phyloP scores from a whole-genome alignment of 441 rosid genomes.

The Metrosideros polymorpha region DNA sequence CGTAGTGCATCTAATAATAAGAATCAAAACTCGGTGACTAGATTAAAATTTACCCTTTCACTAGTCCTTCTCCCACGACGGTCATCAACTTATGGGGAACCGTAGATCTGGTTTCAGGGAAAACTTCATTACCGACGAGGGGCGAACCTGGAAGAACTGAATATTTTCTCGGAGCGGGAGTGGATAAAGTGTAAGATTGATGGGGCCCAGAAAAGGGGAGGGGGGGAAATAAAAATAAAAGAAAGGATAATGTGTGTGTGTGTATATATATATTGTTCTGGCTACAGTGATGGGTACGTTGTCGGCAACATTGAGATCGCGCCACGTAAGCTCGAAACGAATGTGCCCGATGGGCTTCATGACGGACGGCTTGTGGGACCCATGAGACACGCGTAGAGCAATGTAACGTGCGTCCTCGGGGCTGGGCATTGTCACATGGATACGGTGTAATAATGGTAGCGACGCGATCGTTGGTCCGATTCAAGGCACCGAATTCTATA shows the following conservation, averaged over 20 bases:
- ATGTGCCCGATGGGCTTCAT: background rate
- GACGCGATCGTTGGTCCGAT: background rate
- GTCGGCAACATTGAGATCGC: background rate
- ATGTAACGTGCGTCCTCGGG: background rate
- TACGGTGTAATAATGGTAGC: background rate
- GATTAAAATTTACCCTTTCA: background rate
- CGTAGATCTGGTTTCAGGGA: too few species aligned
- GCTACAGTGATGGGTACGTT: background rate
- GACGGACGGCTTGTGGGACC: background rate
- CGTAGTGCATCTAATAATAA: too few species aligned
- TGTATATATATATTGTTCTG: background rate
- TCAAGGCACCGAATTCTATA: background rate
- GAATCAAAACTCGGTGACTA: background rate
- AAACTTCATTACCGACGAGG: too few species aligned
- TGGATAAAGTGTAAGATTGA: background rate
- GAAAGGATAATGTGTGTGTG: background rate
- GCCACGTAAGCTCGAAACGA: background rate
- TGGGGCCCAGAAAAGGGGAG: background rate
- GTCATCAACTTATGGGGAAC: too few species aligned
- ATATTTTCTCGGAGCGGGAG: background rate
- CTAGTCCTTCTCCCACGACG: too few species aligned
- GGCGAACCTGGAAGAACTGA: background rate
- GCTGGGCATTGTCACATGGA: background rate
- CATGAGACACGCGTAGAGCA: background rate
- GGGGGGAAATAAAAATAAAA: rapidly evolving